Evolutionary conservation across 176 grass and related monocot genomes (phyloP), one percentile per base, ranked within the genome.

Genomic region (Ensete ventricosum): DNA sequence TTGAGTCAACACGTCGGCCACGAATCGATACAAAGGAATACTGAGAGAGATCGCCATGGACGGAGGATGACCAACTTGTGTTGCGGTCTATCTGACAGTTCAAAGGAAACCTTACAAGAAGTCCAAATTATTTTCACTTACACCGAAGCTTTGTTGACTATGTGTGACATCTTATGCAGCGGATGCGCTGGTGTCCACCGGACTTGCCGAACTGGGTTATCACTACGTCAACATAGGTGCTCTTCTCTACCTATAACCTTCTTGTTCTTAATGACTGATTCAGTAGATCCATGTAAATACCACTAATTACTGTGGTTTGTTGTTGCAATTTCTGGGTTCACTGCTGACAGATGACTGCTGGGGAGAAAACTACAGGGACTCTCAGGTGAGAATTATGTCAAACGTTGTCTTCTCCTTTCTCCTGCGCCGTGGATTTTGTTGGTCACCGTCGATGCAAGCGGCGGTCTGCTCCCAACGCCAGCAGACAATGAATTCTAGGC

Each of bases 281-380:
- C 64, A 69, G 54, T 43, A 43, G 34, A 43, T 43, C 34, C 34
- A 43, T 43, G 34, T 22, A 20, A 34, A 73, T 29, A 52, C 49
- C 55, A 43, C 34, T 43, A 43, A 43, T 43, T 43, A 43, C 20
- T 9, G 21, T 1, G 27, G 49, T 62, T 54, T 14, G 9, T 83
- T 19, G 12, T 20, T 73, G 21, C 4, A 34, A 23, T 57, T 25
- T 2, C 13, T 76, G 54, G 52, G 9, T 71, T 64, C 64, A 50
- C 53, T 67, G 20, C 52, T 54, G 63, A 51, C 86, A 99, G 95
- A 99, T 89, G 95, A 99, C 74, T 94, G 95, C 81, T 99, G 95
- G 95, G 95, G 75, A 81, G 95, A 99, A 79, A 55, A 8, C 21
- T 55, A 64, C 43, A 84, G 95, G 78, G 95, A 99, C 64, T 82